Evolutionary conservation across 2,329 filamentous ascomycete species (phyloP), one percentile per base, ranked within the genome.

Genomic region (Erysiphe neolycopersici): DNA sequence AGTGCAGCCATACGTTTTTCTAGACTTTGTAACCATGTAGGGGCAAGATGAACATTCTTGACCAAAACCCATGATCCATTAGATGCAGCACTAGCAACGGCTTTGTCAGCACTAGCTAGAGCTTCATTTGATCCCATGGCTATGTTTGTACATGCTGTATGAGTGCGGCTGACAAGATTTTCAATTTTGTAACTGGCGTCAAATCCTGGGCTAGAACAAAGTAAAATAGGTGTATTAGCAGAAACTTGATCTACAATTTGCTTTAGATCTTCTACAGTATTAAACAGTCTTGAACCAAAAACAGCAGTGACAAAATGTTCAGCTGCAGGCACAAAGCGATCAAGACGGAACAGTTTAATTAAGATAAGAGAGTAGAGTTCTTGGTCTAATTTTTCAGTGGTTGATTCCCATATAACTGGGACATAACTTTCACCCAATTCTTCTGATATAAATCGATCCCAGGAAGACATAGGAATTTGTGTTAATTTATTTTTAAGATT

Each of bases 151-250:
- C 89, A 98, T 44, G 72, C 76, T 43, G 82, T 76, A 46, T 73
- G 72, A 59, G 74, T 76, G 51, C 82, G 73, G 60, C 93, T 82
- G 29, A 95, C 91, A 44, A 98, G 68, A 47, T 77, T 83, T 59
- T 98, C 89, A 47, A 98, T 89, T 66, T 98, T 98, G 73, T 95
- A 98, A 58, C 83, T 93, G 44, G 91, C 91, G 60, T 98, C 89
- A 58, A 98, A 98, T 33, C 89, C 89, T 47, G 87, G 84, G 54
- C 79, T 94, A 5, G 89, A 98, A 54, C 87, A 87, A 32, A 98
- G 70, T 3, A 89, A 79, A 51, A 98, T 80, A 10, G 89, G 89
- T 2, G 82, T 76, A 30, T 75, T 81, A 29, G 87, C 76, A 5
- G 76, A 77, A 43, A 93, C 83, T 59, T 92, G 78, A 43, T 76